Conservation (phyloP, 495 filamentous ascomycete genomes). For the Xylaria palmicola region DNA sequence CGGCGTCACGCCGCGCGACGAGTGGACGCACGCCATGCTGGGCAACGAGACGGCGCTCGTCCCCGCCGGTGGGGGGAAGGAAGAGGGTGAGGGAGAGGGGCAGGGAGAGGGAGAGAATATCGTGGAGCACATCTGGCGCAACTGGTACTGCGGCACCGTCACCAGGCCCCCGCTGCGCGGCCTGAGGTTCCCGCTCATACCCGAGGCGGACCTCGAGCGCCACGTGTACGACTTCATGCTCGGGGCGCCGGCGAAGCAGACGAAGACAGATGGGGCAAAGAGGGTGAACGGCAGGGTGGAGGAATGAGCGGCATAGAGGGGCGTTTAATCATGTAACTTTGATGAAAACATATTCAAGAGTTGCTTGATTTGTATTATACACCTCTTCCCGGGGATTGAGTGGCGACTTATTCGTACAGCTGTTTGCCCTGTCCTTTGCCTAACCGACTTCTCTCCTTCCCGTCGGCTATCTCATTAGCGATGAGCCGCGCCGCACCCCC, state of each 20-base stretch:
- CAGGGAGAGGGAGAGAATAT: constrained; percentile 26
- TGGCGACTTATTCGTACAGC: constrained; percentile 16
- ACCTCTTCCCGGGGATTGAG: constrained; percentile 18
- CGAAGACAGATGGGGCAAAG: neutral
- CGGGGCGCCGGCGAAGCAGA: neutral
- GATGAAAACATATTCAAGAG: neutral
- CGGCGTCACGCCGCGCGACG: constrained; percentile 32
- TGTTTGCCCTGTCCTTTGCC: constrained; percentile 9
- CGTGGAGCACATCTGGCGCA: constrained; percentile 42
- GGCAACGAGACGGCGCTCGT: constrained; percentile 17
- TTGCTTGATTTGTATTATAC: constrained; percentile 2
- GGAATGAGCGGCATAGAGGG: neutral
- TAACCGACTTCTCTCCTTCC: neutral
- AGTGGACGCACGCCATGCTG: constrained; percentile 26
- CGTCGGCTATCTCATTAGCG: no score
- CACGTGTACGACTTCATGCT: constrained; percentile 24
- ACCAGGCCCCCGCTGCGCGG: constrained; percentile 33
- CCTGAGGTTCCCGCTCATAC: constrained; percentile 37
- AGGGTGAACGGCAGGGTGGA: neutral
- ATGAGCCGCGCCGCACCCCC: neutral
- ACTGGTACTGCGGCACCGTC: constrained; percentile 36
- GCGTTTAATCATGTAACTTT: neutral
- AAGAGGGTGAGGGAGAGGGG: neutral
- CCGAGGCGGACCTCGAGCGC: constrained; percentile 30
- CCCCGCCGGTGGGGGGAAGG: neutral